Evolutionary conservation across 164 flowering plant species (phyloP).

Genomic region (Protea cynaroides): DNA sequence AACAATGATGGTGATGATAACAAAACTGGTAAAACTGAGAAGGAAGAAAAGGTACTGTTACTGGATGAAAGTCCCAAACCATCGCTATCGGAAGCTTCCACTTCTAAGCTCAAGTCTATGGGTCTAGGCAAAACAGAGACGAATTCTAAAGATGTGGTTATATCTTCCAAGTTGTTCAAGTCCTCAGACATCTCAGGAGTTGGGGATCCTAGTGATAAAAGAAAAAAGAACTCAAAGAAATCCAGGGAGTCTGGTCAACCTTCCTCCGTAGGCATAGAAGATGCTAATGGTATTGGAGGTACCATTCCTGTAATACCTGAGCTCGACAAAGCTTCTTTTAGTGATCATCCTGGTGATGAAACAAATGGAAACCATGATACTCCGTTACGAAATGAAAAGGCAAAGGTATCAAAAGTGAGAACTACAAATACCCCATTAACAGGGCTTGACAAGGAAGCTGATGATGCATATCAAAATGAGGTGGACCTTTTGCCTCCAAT

Average conservation of each 20-base stretch:
- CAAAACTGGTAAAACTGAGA: conserved; percentile 7
- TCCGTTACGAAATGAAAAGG: conserved; percentile 10
- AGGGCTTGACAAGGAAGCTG: no score
- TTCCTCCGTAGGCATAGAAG: conserved; percentile 3
- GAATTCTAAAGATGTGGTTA: conserved; percentile 6
- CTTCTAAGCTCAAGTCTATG: conserved; percentile 1
- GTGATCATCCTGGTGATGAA: conserved; percentile 12
- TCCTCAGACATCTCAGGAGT: conserved; percentile 12
- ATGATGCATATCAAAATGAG: no score
- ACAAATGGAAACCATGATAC: conserved; percentile 7
- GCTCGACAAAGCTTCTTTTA: conserved; percentile 6
- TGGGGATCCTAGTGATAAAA: conserved; percentile 19
- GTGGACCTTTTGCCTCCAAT: no score
- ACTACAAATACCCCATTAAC: conserved; percentile 1
- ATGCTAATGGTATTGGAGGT: conserved; percentile 1
- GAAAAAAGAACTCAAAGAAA: conserved; percentile 23
- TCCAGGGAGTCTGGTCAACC: conserved; percentile 13
- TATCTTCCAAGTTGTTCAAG: conserved; percentile 15
- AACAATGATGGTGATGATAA: background rate
- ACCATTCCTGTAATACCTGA: conserved; percentile 10
- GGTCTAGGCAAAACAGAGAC: conserved; percentile 10
- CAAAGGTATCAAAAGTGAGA: conserved; percentile 5
- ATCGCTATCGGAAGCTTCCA: conserved; percentile 1
- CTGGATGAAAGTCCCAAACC: conserved; percentile 8
- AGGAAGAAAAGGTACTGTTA: conserved; percentile 8